Base-by-base conservation (phyloP, 208 protist genomes). In the Herpetomonas muscarum region DNA sequence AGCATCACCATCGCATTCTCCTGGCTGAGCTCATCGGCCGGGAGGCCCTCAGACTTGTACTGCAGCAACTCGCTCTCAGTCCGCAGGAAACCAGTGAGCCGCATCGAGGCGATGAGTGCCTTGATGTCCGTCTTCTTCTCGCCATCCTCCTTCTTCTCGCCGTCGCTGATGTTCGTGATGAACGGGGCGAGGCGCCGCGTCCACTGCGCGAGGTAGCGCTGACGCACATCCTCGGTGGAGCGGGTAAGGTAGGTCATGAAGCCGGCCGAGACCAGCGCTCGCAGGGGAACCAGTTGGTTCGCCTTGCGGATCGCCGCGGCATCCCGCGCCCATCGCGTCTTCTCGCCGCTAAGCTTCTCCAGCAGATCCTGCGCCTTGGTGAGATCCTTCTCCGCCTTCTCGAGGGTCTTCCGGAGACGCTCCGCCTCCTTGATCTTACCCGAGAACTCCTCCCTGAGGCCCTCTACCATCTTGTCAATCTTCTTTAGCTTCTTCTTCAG, bases 1-100 rank as follows among this genome's bases (percentile, higher is more conserved):
- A 96, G 66, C 63, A 99, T 96, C 22, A 97, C 85, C 46, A 99
- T 83, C 22, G 96, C 97, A 70, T 99, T 99, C 73, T 99, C 96
- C 39, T 94, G 65, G 22, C 88, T 97, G 5, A 99, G 85, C 52
- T 88, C 81, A 66, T 99, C 97, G 15, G 80, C 73, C 4, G 94
- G 94, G 13, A 99, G 76, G 19, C 97, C 97, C 61, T 98, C 85
- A 9, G 77, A 70, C 78, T 98, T 98, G 90, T 88, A 98, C 69
- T 91, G 70, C 41, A 99, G 79, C 32, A 97, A 66, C 64, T 99
- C 93, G 25, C 81, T 81, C 70, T 98, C 97, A 3, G 74, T 97
- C 13, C 83, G 79, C 80, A 99, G 82, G 61, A 98, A 99, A 29
- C 58, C 39, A 15, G 67, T 76, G 36, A 98, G 62, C 19, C 64